Percentiles rank a stretch among this genome's conserved stretches.
Conservation (phyloP, 192 early-diverging fungal genomes). For the Chytriomyces confervae region DNA sequence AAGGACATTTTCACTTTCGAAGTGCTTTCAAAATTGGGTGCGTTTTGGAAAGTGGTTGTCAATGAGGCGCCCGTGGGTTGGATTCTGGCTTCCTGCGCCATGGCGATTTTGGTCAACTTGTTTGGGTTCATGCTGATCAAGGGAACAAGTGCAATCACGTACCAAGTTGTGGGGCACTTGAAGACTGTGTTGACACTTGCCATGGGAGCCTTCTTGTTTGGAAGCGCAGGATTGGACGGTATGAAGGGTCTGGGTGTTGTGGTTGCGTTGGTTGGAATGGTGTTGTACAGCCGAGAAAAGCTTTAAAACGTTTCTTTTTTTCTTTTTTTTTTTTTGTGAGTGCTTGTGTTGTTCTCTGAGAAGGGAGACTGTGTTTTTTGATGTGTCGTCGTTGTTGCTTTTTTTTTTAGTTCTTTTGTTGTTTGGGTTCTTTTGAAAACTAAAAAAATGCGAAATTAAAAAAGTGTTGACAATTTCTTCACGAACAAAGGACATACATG, state of each 20-base stretch:
- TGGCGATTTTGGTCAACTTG: constrained; percentile 19
- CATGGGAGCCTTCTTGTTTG: constrained; percentile 35
- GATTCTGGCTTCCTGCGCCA: constrained; percentile 17
- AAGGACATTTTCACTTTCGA: background rate
- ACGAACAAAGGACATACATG: background rate
- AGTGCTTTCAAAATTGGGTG: constrained; percentile 2
- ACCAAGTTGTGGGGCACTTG: constrained; percentile 36
- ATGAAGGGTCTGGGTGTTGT: constrained; percentile 28
- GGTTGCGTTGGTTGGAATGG: constrained; percentile 35
- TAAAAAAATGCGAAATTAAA: background rate
- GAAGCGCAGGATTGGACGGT: constrained; percentile 10
- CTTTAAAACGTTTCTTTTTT: constrained; percentile 6
- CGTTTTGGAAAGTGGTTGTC: background rate
- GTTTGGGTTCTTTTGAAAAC: background rate
- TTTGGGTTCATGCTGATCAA: constrained; percentile 35
- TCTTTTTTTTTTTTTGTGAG: background rate
- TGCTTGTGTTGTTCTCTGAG: background rate
- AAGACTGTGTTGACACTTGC: constrained; percentile 32
- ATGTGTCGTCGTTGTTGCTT: background rate
- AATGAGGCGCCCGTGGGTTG: constrained; percentile 24
- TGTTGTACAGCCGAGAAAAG: constrained; percentile 28
- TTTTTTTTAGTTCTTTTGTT: background rate
- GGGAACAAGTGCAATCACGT: constrained; percentile 32
- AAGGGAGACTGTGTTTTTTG: background rate
- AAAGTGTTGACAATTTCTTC: too few relatives aligned